phyloP scores from a whole-genome alignment of 306 rosid genomes.

The Glycyrrhiza uralensis region DNA sequence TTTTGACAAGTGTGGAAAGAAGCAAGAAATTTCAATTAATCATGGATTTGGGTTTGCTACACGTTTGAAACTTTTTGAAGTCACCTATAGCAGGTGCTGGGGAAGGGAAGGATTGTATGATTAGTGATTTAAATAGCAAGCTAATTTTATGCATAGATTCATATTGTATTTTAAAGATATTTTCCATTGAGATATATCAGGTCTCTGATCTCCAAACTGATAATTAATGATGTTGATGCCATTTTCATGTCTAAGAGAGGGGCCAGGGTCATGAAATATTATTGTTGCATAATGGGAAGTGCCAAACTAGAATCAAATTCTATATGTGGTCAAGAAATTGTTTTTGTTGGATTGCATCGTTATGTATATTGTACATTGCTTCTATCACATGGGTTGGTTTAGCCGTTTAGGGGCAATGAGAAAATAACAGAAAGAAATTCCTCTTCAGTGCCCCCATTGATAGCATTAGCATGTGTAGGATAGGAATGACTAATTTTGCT shows the following conservation, averaged over 20 bases:
- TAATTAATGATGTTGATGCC: conserved; percentile 18
- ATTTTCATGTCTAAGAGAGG: neutral
- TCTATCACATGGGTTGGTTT: conserved; percentile 32
- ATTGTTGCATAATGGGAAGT: conserved; percentile 16
- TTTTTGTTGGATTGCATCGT: neutral
- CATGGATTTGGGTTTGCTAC: neutral
- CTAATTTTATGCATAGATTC: neutral
- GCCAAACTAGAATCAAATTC: conserved; percentile 14
- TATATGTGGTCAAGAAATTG: neutral
- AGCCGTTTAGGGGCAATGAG: neutral
- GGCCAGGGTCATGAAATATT: conserved; percentile 6
- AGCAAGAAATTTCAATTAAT: conserved; percentile 6
- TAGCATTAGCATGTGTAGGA: neutral
- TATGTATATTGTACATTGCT: neutral
- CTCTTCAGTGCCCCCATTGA: neutral
- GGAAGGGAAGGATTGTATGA: conserved; percentile 9
- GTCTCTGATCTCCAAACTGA: neutral
- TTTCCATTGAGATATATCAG: conserved; percentile 23
- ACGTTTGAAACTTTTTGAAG: conserved; percentile 10
- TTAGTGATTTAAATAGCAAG: neutral
- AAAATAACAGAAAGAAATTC: neutral
- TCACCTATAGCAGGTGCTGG: neutral
- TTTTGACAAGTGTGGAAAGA: conserved; percentile 14
- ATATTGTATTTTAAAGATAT: neutral
- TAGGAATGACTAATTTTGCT: neutral